Percentiles rank a stretch among this genome's conserved stretches.
Conservation (phyloP, 2,329 filamentous ascomycete species). For the Colletotrichum endophyticum region DNA sequence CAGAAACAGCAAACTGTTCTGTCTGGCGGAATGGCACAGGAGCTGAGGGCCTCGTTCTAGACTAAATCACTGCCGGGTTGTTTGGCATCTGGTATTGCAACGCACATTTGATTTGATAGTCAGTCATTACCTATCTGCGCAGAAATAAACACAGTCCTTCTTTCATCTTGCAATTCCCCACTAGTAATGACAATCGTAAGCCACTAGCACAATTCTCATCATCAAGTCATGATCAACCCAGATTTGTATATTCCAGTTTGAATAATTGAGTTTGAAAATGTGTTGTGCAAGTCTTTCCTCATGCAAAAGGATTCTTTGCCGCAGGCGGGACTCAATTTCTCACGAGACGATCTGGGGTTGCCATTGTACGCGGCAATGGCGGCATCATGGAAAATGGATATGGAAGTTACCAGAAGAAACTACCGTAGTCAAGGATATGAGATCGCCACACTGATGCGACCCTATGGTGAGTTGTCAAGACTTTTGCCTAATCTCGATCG, state of each 20-base stretch:
- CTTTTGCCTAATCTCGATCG: neutral
- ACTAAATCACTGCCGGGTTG: rapidly evolving
- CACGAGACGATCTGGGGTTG: neutral
- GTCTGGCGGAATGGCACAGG: neutral
- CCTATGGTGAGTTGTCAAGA: neutral
- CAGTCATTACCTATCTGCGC: neutral
- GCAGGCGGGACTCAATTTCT: neutral
- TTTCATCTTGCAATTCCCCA: rapidly evolving
- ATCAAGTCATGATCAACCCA: rapidly evolving
- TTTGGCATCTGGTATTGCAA: neutral
- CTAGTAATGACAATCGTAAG: neutral
- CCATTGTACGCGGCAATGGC: neutral
- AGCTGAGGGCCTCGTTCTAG: neutral
- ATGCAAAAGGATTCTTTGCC: neutral
- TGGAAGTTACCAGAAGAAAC: neutral
- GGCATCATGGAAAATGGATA: neutral
- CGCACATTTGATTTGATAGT: neutral
- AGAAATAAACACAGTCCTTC: neutral
- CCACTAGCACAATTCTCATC: neutral
- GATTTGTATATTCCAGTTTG: rapidly evolving
- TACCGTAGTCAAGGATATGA: neutral
- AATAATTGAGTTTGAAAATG: no score
- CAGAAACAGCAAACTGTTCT: neutral
- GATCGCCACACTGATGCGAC: neutral
- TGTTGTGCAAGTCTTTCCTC: rapidly evolving